These are phyloP conservation scores for Penicillium verhagenii DNA, from an alignment of 495 filamentous ascomycete species.

Conservation along the genomic window DNA sequence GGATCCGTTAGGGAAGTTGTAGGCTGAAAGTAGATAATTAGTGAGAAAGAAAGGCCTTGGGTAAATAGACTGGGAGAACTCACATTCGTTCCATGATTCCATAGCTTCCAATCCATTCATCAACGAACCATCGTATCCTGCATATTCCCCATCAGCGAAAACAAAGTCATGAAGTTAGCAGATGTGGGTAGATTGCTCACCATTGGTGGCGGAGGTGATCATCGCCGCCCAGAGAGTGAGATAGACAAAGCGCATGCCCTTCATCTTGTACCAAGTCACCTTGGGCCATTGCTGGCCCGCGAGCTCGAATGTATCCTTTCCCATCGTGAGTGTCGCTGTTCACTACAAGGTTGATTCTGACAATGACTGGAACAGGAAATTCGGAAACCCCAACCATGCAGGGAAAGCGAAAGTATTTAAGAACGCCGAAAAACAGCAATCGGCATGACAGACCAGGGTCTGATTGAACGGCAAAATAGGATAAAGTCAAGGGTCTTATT, in stretches of 20 bases:
- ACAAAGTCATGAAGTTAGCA: neutral
- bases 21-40: constrained; percentile 18
- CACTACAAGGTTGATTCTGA: neutral
- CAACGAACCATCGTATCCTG: constrained; percentile 61
- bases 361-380: neutral
- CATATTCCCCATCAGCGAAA: constrained; percentile 22
- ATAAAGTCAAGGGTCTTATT: constrained; percentile 1
- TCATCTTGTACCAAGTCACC: constrained; percentile 40
- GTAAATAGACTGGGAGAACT: neutral
- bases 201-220: constrained; percentile 32
- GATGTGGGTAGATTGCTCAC: constrained; percentile 1
- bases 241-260: constrained; percentile 39
- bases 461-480: constrained; percentile 15
- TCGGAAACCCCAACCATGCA: no score
- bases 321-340: constrained; percentile 21
- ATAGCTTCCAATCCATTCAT: constrained; percentile 44
- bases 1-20: constrained; percentile 48
- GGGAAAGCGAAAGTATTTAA: neutral
- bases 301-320: constrained; percentile 42
- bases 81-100: constrained; percentile 32
- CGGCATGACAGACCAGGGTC: neutral
- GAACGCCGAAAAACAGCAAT: neutral
- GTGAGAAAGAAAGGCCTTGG: neutral
- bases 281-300: constrained; percentile 39
- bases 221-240: constrained; percentile 37